phyloP scores from a whole-genome alignment of 2,329 filamentous ascomycete genomes.

The Endocalyx cinctus region DNA sequence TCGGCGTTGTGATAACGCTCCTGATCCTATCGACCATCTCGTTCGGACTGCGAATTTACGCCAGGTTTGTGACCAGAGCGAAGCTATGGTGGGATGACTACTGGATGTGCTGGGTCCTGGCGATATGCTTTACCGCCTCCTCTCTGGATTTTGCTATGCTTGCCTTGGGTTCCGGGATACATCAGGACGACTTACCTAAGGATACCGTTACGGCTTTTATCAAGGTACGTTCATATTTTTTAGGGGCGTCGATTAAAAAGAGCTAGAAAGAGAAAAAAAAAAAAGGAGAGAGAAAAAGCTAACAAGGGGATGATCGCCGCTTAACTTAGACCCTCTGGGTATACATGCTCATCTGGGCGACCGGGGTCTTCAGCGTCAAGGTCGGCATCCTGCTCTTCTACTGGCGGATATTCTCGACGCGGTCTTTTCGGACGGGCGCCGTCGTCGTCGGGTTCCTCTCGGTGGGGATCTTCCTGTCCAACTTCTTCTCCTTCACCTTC shows the following conservation, averaged over 20 bases:
- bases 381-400: slow-evolving; percentile 26
- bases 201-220: slow-evolving; percentile 15
- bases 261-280: too few relatives aligned
- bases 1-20: slow-evolving; percentile 22
- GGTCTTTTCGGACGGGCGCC: slow-evolving; percentile 16
- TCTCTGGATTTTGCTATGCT: slow-evolving; percentile 19
- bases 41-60: slow-evolving; percentile 21
- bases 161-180: slow-evolving; percentile 18
- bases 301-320: too few relatives aligned
- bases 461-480: slow-evolving; percentile 17
- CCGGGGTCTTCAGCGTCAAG: slow-evolving; percentile 23
- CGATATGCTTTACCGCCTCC: slow-evolving; percentile 18
- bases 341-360: slow-evolving; percentile 23
- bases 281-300: too few relatives aligned
- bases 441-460: slow-evolving; percentile 18
- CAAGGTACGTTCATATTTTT: too few relatives aligned
- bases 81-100: slow-evolving; percentile 22
- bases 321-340: slow-evolving; percentile 16
- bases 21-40: slow-evolving; percentile 19
- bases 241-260: too few relatives aligned
- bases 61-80: slow-evolving; percentile 17
- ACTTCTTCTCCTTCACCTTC: slow-evolving; percentile 20
- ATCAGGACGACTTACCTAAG: slow-evolving; percentile 16
- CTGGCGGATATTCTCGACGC: slow-evolving; percentile 22
- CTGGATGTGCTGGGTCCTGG: slow-evolving; percentile 23